These are phyloP conservation scores for Penicillium carneum DNA, from an alignment of 2,329 filamentous ascomycete species.

Conservation along the genomic window DNA sequence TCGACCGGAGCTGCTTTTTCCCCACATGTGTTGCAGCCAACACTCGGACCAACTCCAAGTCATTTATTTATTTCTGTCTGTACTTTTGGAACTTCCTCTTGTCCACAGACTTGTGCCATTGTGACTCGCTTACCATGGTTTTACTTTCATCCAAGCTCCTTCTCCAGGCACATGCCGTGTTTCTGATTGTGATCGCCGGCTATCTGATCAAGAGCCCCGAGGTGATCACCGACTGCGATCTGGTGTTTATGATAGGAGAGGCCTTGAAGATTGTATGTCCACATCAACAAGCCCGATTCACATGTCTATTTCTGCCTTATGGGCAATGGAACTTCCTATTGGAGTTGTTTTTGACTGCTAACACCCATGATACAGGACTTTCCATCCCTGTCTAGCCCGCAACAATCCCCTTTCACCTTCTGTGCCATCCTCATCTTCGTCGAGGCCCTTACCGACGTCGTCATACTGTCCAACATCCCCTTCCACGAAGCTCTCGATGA, in stretches of 20 bases:
- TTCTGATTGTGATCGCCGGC: constrained; percentile 82
- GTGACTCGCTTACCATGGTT: constrained; percentile 66
- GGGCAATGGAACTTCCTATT: background rate
- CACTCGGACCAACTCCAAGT: constrained; percentile 24
- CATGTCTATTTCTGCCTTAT: background rate
- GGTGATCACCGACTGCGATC: constrained; percentile 76
- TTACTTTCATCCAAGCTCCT: constrained; percentile 81
- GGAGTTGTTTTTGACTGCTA: constrained; percentile 8
- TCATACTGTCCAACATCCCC: constrained; percentile 63
- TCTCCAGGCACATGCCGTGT: constrained; percentile 80
- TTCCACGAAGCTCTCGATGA: constrained; percentile 72
- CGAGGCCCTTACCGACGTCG: constrained; percentile 69
- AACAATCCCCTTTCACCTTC: constrained; percentile 68
- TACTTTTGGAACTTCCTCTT: constrained; percentile 4
- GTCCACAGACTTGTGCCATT: constrained; percentile 6
- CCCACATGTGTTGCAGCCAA: constrained; percentile 32
- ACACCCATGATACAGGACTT: constrained; percentile 51
- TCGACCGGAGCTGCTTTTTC: constrained; percentile 29
- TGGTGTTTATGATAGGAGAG: constrained; percentile 83
- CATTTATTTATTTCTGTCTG: constrained; percentile 19
- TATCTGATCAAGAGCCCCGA: constrained; percentile 80
- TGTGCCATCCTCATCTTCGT: constrained; percentile 74
- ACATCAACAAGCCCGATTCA: background rate
- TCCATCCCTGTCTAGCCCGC: constrained; percentile 71
- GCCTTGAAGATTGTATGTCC: constrained; percentile 76